These are phyloP conservation scores for Aulographum hederae DNA, from an alignment of 2,329 filamentous ascomycete species.

Conservation along the genomic window DNA sequence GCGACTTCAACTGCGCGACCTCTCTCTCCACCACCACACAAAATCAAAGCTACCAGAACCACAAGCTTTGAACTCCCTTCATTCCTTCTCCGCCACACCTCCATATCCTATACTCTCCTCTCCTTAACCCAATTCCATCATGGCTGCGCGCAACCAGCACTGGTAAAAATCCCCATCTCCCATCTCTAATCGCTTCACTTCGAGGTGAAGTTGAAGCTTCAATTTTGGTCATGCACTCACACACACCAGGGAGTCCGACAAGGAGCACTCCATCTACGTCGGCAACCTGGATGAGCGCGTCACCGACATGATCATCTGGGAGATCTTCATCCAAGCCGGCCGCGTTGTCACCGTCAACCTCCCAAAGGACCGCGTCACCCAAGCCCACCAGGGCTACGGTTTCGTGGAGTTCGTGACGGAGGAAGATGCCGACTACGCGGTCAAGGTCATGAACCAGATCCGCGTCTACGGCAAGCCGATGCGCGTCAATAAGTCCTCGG, in stretches of 20 bases:
- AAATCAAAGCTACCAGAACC: too few relatives aligned
- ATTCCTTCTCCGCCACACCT: not conserved
- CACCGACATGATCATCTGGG: conserved; percentile 78
- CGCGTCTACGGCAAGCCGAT: conserved; percentile 87
- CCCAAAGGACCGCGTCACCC: conserved; percentile 93
- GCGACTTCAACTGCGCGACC: too few relatives aligned
- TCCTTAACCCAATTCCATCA: conserved; percentile 18
- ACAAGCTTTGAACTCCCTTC: not conserved
- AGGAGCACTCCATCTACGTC: conserved; percentile 94
- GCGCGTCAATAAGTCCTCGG: conserved; percentile 83
- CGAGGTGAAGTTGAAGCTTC: not conserved
- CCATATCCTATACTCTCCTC: not conserved
- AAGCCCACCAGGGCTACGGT: conserved; percentile 92
- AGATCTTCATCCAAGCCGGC: conserved; percentile 94
- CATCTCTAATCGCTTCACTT: not conserved
- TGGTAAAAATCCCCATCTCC: conserved; percentile 34
- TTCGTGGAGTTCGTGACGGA: conserved; percentile 97
- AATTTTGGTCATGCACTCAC: conserved; percentile 4
- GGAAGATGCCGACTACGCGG: conserved; percentile 90
- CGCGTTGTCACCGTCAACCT: conserved; percentile 97
- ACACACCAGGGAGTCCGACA: conserved; percentile 73
- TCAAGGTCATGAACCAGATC: conserved; percentile 91
- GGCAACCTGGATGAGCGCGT: conserved; percentile 97
- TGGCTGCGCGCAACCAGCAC: conserved; percentile 52
- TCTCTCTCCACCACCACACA: too few relatives aligned